Conservation (phyloP, 768 basidiomycete genomes). For the Dacryopinax primogenitus region DNA sequence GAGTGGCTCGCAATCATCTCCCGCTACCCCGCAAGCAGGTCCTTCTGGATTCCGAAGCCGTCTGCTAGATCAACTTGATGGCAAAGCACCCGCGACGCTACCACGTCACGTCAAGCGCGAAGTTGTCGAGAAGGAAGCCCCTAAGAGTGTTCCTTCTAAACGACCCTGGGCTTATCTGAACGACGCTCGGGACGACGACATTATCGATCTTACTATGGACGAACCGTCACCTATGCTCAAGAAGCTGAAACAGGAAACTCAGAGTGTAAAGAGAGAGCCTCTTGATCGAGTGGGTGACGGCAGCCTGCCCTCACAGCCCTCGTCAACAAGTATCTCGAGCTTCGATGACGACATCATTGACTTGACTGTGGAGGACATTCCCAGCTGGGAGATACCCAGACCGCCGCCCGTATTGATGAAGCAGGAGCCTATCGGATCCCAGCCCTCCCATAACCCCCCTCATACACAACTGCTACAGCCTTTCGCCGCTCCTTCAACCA, state of each 20-base stretch:
- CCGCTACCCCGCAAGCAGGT: neutral
- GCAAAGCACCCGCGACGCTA: neutral
- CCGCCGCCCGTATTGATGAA: neutral
- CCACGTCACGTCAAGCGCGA: neutral
- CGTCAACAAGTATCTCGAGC: too few species aligned
- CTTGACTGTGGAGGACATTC: neutral
- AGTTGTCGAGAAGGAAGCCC: neutral
- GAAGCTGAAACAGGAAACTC: neutral
- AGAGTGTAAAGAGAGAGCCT: neutral
- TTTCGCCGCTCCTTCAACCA: neutral
- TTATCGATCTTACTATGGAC: neutral
- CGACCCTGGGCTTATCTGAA: neutral
- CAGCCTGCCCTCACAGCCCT: neutral
- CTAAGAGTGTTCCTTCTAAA: neutral
- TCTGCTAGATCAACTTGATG: neutral
- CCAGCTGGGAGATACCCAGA: neutral
- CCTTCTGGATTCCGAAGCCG: neutral
- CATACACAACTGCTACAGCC: neutral
- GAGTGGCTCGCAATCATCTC: too few species aligned
- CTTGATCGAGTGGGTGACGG: neutral
- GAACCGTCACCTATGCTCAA: neutral
- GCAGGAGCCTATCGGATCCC: neutral
- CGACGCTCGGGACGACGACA: neutral
- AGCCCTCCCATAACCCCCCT: neutral
- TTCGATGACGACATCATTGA: neutral